Conservation (phyloP, 768 basidiomycete genomes). For the Tulasnella sp. region DNA sequence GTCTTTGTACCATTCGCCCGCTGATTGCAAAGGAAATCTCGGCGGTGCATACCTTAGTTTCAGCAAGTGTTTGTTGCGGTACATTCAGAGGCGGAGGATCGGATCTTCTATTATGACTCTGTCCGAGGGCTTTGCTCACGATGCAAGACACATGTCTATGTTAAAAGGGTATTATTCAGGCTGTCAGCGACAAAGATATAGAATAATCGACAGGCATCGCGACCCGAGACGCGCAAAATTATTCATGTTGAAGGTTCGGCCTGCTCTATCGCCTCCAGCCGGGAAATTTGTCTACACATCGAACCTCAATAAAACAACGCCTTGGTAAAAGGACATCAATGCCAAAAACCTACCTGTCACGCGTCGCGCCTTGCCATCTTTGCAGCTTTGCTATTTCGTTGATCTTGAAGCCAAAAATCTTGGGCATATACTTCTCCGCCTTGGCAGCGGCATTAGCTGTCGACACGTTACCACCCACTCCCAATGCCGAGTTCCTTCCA, state of each 20-base stretch:
- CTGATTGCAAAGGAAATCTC: neutral
- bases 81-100: neutral
- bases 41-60: neutral
- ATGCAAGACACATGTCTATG: neutral
- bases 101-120: neutral
- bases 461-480: conserved; percentile 61
- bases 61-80: neutral
- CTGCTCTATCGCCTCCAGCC: conserved; percentile 21
- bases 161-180: neutral
- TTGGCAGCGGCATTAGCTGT: conserved; percentile 79
- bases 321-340: neutral
- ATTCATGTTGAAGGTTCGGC: neutral
- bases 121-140: neutral
- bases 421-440: conserved; percentile 85
- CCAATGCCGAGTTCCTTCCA: conserved; percentile 42
- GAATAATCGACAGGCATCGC: neutral
- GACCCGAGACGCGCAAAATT: neutral
- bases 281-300: conserved; percentile 16
- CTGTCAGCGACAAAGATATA: neutral
- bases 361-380: conserved; percentile 89
- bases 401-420: conserved; percentile 95
- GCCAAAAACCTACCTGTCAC: conserved; percentile 61
- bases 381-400: conserved; percentile 89
- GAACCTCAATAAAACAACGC: neutral
- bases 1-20: neutral